Base-by-base conservation (phyloP, 129 eudicot genomes). In the Flaveria robusta region DNA sequence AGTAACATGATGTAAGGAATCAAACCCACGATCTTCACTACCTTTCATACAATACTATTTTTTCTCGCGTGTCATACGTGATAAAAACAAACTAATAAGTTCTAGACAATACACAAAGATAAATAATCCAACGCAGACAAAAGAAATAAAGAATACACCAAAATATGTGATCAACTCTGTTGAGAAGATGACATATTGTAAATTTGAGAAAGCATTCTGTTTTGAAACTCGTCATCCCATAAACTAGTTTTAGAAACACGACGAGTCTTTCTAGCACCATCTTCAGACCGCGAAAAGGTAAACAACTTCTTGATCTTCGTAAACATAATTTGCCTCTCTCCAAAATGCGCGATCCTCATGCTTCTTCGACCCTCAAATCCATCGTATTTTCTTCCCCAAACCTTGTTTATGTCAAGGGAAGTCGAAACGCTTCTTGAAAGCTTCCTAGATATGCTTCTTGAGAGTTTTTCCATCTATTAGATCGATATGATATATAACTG, bases 341-440 rank as follows among this genome's bases (percentile, higher is more conserved):
- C 79, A 20, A 75, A 64, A 0, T 65, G 79, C 19, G 51, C 79
- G 11, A 37, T 49, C 65, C n/a, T 75, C 51, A 75, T 22, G 66
- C 79, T 75, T 41, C 79, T 75, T 64, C 72, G 72, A 29, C 72
- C 72, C 9, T 75, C 79, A 13, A 63, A 75, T 7, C 51, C 31
- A 0, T 66, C 31, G 42, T 75, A 67, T 23, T 42, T 74, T 1
- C 72, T 65, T 27, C 72, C 50, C 79, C 72, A 75, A 19, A 64
- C 31, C 79, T 26, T 49, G 72, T 50, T 75, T 34, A 29, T 64
- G 1, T 75, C 72, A 18, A n/a, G 9, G 0, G 79, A 65, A 75
- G 39, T 75, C 65, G 79, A 75, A 75, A 75, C 65, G 23, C 79
- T 75, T 75, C 72, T 75, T 14, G 72, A 75, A 63, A 75, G 64